Percentiles rank a stretch among this genome's conserved stretches.
These are phyloP conservation scores for Candida ascalaphidarum DNA, from an alignment of 805 yeast species.

Conservation along the genomic window DNA sequence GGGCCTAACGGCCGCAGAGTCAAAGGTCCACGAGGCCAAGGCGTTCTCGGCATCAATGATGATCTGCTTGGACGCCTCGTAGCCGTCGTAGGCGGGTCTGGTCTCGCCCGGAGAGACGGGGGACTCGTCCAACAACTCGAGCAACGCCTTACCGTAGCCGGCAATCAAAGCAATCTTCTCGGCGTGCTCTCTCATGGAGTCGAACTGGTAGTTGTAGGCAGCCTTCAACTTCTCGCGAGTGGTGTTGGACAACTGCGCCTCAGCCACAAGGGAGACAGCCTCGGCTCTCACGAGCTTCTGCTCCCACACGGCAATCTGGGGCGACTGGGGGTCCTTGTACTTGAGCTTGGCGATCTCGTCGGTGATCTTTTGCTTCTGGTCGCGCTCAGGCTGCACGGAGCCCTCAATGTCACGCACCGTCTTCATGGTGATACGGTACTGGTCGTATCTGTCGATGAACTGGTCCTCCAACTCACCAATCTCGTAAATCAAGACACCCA, in stretches of 20 bases:
- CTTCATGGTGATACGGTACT: constrained; percentile 93
- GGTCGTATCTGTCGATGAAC: constrained; percentile 96
- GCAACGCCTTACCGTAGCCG: constrained; percentile 95
- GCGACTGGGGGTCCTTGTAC: constrained; percentile 97
- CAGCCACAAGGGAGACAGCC: constrained; percentile 98
- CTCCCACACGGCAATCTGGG: constrained; percentile 90
- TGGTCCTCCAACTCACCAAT: constrained; percentile 98
- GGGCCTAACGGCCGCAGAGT: constrained; percentile 91
- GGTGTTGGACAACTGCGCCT: constrained; percentile 96
- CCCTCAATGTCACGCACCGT: constrained; percentile 94
- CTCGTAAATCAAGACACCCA: constrained; percentile 92
- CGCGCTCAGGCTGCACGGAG: constrained; percentile 96
- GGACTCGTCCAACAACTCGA: constrained; percentile 91
- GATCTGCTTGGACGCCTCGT: constrained; percentile 96
- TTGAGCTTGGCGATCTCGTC: constrained; percentile 96
- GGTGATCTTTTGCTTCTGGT: constrained; percentile 94
- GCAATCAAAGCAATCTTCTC: constrained; percentile 97
- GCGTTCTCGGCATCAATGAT: constrained; percentile 95
- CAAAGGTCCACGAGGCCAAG: constrained; percentile 93
- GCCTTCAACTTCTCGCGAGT: constrained; percentile 98
- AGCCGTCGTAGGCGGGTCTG: constrained; percentile 96
- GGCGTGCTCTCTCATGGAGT: constrained; percentile 87
- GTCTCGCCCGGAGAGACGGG: constrained; percentile 99
- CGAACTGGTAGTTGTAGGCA: constrained; percentile 94
- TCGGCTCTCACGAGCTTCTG: constrained; percentile 98